These are phyloP conservation scores for Evernia prunastri DNA, from an alignment of 495 filamentous ascomycete genomes.

Conservation along the genomic window DNA sequence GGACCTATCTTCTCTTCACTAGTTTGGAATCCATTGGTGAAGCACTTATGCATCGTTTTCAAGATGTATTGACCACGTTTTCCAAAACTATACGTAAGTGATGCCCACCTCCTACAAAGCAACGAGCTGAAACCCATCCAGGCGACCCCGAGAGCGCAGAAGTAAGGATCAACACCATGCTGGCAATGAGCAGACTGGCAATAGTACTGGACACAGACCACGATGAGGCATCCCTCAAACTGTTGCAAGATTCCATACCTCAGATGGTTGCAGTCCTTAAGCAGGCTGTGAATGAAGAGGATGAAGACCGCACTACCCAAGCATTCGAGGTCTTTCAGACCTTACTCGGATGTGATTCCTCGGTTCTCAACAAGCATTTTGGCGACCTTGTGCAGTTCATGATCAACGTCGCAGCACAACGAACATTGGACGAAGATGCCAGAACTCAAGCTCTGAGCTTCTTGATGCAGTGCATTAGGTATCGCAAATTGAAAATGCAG, in stretches of 20 bases:
- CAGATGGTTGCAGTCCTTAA: conserved; percentile 87
- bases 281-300: conserved; percentile 62
- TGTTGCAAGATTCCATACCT: conserved; percentile 73
- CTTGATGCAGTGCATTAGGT: conserved; percentile 84
- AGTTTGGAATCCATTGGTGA: conserved; percentile 80
- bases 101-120: neutral
- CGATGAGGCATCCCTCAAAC: conserved; percentile 59
- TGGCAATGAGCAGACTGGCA: conserved; percentile 82
- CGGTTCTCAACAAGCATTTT: conserved; percentile 78
- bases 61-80: conserved; percentile 77
- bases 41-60: conserved; percentile 66
- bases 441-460: conserved; percentile 87
- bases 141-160: conserved; percentile 78
- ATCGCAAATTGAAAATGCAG: conserved; percentile 93
- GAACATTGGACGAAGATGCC: conserved; percentile 69
- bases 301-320: conserved; percentile 81
- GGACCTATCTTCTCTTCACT: conserved; percentile 86
- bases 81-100: conserved; percentile 62
- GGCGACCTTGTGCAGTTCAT: conserved; percentile 90
- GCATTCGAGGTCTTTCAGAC: conserved; percentile 98
- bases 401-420: conserved; percentile 75
- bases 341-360: conserved; percentile 78
- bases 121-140: neutral
- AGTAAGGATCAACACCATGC: conserved; percentile 90
- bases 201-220: conserved; percentile 84